Evolutionary conservation across 176 grass and related monocot species (phyloP), one percentile per base, ranked within the genome.

Genomic region (Lolium rigidum): DNA sequence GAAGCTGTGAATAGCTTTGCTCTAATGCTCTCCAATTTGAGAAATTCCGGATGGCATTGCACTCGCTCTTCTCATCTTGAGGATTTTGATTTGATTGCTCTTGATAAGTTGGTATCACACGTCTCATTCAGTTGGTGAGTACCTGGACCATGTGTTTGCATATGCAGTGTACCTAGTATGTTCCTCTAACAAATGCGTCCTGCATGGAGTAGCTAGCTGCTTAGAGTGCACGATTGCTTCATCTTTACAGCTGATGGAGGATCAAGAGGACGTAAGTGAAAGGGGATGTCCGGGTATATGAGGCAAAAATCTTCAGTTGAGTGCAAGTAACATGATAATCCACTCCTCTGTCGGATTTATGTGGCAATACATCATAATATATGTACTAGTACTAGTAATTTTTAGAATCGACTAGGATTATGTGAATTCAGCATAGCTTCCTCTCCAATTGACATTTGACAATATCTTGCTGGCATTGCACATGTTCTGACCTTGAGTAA

Each of bases 171-270:
- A 35, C 28, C 73, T 52, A 11, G 49, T 20, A 54, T 58, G 56
- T 58, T 21, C 22, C 20, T 28, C 20, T 39, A 24, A 7, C 54
- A 48, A 77, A 69, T 59, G 60, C 60, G 10, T 47, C 60, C 76
- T 70, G 63, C 83, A 71, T 78, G 88, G 26, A 39, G 62, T 31
- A 69, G 68, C 37, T 50, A 64, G 81, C 71, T 77, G 78, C 88
- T 55, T 48, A 28, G 11, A 54, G 24, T 78, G 59, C 24, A 74
- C 7, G 22, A 22, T 80, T 80, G 78, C 66, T 65, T 22, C 18
- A 58, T 81, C 70, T 67, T 66, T 16, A 57, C 44, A 58, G 25
- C 50, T 59, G 51, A 56, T 77, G 50, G 28, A 80, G 47, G 58
- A 25, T 43, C 41, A 47, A 80, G n/a, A 59, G 52, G 31, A 24